Percentiles rank a stretch among this genome's conserved stretches.
Conservation (phyloP, 805 yeast species). For the Suhomyces pyralidae region DNA sequence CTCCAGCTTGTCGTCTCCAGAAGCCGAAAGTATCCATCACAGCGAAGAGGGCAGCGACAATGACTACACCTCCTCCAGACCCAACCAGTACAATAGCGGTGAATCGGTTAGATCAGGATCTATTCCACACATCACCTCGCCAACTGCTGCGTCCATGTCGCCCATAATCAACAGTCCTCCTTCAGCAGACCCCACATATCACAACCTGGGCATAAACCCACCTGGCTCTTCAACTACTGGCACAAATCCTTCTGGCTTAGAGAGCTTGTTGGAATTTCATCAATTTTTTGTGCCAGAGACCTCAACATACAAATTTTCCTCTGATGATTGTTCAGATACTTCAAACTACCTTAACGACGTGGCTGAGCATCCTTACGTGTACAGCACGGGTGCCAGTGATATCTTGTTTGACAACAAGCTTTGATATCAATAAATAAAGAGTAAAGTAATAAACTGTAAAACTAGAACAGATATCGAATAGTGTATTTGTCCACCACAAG, state of each 20-base stretch:
- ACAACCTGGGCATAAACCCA: background rate
- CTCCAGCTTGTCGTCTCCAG: background rate
- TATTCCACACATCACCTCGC: background rate
- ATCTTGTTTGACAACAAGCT: slow-evolving; percentile 11
- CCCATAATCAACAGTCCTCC: background rate
- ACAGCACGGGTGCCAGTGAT: slow-evolving; percentile 16
- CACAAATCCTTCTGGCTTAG: slow-evolving; percentile 3
- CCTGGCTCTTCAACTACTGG: background rate
- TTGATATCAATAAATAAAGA: background rate
- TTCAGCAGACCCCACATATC: background rate
- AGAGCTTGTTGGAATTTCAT: slow-evolving; percentile 13
- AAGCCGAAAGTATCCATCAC: background rate
- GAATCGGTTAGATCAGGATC: background rate
- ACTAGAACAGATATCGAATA: no score
- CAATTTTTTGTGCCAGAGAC: slow-evolving; percentile 15
- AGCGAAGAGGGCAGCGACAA: background rate
- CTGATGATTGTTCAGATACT: slow-evolving; percentile 7
- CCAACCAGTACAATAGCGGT: background rate
- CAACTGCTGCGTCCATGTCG: background rate
- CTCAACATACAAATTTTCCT: background rate
- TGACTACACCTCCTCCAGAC: background rate
- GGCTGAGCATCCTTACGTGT: slow-evolving; percentile 13
- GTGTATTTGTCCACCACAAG: no score
- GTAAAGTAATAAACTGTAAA: no score
- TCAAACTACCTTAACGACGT: slow-evolving; percentile 4